Evolutionary conservation across 2,329 filamentous ascomycete species (phyloP), one percentile per base, ranked within the genome.

Genomic region (Trichoderma harzianum): DNA sequence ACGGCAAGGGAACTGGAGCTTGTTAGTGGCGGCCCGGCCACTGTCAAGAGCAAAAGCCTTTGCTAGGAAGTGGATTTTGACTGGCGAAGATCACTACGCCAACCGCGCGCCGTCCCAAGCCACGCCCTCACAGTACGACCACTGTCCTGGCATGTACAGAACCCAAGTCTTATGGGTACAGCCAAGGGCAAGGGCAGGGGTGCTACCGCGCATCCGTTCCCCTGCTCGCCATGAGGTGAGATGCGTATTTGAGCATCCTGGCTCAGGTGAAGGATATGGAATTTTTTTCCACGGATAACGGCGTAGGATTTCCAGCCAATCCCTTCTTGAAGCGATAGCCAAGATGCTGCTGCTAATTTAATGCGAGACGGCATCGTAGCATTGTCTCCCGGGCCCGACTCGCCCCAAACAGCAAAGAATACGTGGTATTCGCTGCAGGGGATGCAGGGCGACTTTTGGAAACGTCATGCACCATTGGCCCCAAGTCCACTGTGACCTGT

Each of bases 71-170:
- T 21, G 36, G n/a, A 36, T 61, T 69, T 24, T 26, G 6, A 62
- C 66, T 66, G 69, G 62, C 47, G 69, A 71, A 18, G 62, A 71
- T 71, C 47, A 43, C 47, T 34, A 36, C 69, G 69, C 69, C 69
- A 71, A 67, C 62, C 69, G 43, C 36, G 28, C 51, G 62, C 69
- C 69, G 62, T 12, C 7, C 69, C 28, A 43, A 55, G 69, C 63
- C 69, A 71, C 62, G 36, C 30, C 34, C 28, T 39, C 68, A 70
- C 68, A 70, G 68, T 70, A 43, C n/a, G 43, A 14, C 16, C 24
- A 70, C 60, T 70, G 68, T 63, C 3, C 47, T 36, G 60, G n/a
- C 47, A 64, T 16, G 68, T 70, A 64, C 18, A 55, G 16, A 28
- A 55, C 16, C 60, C 24, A 55, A 21, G 32, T 24, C 58, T 16